phyloP scores from a whole-genome alignment of 176 grass and related monocot genomes.

The Phragmites australis region DNA sequence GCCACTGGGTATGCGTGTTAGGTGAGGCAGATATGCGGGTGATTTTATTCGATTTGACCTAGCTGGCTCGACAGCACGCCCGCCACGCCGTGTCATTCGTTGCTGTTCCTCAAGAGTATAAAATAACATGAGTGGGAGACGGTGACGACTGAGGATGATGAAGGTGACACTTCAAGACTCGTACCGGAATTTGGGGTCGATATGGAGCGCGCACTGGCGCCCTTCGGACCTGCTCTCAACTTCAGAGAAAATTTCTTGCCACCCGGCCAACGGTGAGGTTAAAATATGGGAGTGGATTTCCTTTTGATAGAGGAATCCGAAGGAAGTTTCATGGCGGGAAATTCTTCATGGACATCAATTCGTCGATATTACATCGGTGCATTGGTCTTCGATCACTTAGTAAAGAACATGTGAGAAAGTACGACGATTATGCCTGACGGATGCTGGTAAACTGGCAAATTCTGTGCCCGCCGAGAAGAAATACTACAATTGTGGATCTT shows the following conservation, averaged over 20 bases:
- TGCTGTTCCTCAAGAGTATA: slow-evolving; percentile 14
- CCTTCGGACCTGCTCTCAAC: neutral
- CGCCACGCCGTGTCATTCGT: slow-evolving; percentile 28
- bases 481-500: no score
- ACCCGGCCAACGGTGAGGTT: slow-evolving; percentile 16
- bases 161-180: slow-evolving; percentile 45
- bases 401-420: neutral
- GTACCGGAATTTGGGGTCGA: slow-evolving; percentile 6
- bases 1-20: slow-evolving; percentile 35
- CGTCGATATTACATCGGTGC: slow-evolving; percentile 27
- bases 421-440: slow-evolving; percentile 4
- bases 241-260: slow-evolving; percentile 19
- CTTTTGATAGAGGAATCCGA: neutral
- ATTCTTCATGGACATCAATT: neutral
- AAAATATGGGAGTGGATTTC: slow-evolving; percentile 9
- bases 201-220: neutral
- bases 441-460: no score
- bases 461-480: neutral
- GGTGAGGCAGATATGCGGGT: slow-evolving; percentile 44
- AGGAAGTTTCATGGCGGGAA: neutral
- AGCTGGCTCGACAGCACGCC: neutral
- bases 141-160: slow-evolving; percentile 26
- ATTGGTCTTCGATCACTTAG: neutral
- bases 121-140: slow-evolving; percentile 42
- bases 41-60: slow-evolving; percentile 58